A percentile compares a stretch with the other conserved stretches of the same genome.
These are phyloP conservation scores for Vanilla planifolia DNA, from an alignment of 106 monocot genomes.

Conservation along the genomic window DNA sequence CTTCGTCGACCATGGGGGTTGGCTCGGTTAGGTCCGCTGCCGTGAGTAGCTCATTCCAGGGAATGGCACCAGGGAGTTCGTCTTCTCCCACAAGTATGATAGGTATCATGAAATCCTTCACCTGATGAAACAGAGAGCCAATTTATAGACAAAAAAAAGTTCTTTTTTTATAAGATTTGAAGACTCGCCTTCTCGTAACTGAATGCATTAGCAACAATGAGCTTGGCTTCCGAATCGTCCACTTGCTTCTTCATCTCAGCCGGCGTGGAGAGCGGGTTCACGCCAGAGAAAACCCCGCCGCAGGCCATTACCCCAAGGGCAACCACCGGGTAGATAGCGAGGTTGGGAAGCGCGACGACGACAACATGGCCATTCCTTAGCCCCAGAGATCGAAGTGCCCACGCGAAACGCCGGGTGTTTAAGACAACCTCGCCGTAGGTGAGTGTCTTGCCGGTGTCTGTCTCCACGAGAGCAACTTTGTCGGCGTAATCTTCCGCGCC, in stretches of 20 bases:
- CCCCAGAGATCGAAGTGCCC: slow-evolving; percentile 56
- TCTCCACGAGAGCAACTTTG: slow-evolving; percentile 77
- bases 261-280: slow-evolving; percentile 49
- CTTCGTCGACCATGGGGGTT: not conserved
- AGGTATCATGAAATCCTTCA: slow-evolving; percentile 43
- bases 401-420: slow-evolving; percentile 51
- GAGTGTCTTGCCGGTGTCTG: slow-evolving; percentile 38
- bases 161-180: not conserved
- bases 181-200: slow-evolving; percentile 43
- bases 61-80: slow-evolving; percentile 11
- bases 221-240: slow-evolving; percentile 56
- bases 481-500: slow-evolving; percentile 47
- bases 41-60: slow-evolving; percentile 62
- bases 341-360: slow-evolving; percentile 75
- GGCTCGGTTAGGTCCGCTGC: slow-evolving; percentile 51
- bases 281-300: slow-evolving; percentile 88
- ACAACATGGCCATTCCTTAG: slow-evolving; percentile 76
- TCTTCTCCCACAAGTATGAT: slow-evolving; percentile 42
- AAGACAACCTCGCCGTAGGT: slow-evolving; percentile 61
- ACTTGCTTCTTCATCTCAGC: slow-evolving; percentile 75
- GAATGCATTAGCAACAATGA: slow-evolving; percentile 52
- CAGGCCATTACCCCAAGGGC: slow-evolving; percentile 79
- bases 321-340: slow-evolving; percentile 71
- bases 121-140: no score
- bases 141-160: no score